Percentiles rank a stretch among this genome's conserved stretches.
phyloP scores from a whole-genome alignment of 164 flowering plant species.

The Dillenia turbinata region DNA sequence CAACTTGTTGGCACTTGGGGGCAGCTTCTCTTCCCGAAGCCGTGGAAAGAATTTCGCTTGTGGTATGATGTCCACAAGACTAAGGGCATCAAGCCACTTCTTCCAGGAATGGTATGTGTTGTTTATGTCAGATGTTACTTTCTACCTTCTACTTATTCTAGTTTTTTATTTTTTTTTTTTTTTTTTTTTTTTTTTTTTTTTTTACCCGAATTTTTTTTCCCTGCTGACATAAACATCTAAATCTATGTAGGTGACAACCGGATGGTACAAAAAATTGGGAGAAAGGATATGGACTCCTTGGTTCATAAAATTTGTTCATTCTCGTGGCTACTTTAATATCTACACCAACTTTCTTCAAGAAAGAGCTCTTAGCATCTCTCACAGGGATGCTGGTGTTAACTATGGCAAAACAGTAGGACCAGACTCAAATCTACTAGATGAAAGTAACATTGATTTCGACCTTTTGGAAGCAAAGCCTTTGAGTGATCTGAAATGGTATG shows the following conservation, averaged over 20 bases:
- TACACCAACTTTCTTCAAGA: conserved; percentile 75
- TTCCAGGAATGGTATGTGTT: conserved; percentile 79
- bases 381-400: conserved; percentile 94
- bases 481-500: conserved; percentile 76
- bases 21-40: conserved; percentile 94
- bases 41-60: conserved; percentile 97
- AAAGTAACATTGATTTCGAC: conserved; percentile 41
- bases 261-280: conserved; percentile 95
- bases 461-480: conserved; percentile 50
- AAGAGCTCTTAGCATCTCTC: conserved; percentile 83
- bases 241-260: conserved; percentile 68
- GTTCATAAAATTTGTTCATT: conserved; percentile 91
- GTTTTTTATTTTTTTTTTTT: neutral
- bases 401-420: conserved; percentile 95
- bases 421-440: conserved; percentile 70
- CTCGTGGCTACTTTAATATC: conserved; percentile 80
- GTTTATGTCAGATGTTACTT: too few species aligned
- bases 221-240: too few species aligned
- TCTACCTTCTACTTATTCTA: neutral
- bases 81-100: conserved; percentile 69
- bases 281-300: conserved; percentile 99
- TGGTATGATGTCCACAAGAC: conserved; percentile 91
- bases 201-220: neutral
- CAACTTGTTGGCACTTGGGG: conserved; percentile 99
- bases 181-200: neutral